Conservation (phyloP, 306 rosid species). For the Vicia faba region DNA sequence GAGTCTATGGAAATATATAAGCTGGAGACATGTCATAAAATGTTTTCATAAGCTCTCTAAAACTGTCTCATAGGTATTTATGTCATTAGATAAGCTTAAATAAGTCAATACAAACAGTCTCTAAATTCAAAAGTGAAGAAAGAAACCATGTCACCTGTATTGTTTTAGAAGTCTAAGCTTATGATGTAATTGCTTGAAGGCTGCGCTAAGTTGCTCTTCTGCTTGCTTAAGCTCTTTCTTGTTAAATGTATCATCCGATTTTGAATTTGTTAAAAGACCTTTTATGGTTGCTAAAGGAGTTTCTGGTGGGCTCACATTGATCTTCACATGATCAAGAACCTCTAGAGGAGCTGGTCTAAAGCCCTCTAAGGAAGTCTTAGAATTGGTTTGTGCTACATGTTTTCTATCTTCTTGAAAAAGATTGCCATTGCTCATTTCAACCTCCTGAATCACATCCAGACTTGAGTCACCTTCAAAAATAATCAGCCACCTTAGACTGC, state of each 20-base stretch:
- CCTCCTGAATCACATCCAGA: slow-evolving; percentile 60
- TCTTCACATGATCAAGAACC: slow-evolving; percentile 59
- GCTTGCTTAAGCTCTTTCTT: slow-evolving; percentile 58
- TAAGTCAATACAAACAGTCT: background rate
- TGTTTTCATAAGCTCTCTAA: background rate
- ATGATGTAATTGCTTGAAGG: slow-evolving; percentile 61
- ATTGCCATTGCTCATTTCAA: slow-evolving; percentile 54
- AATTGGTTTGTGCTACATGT: background rate
- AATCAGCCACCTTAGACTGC: background rate
- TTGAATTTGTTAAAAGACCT: slow-evolving; percentile 48
- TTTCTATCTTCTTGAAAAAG: slow-evolving; percentile 36
- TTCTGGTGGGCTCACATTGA: slow-evolving; percentile 56
- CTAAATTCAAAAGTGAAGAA: background rate
- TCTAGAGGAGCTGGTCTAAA: slow-evolving; percentile 54
- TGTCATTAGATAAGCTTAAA: background rate
- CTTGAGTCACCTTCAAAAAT: slow-evolving; percentile 38
- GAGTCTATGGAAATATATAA: background rate
- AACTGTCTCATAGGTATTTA: background rate
- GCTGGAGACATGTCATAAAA: background rate
- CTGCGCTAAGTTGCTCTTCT: slow-evolving; percentile 55
- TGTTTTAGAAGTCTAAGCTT: slow-evolving; percentile 72
- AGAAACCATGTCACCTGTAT: slow-evolving; percentile 51
- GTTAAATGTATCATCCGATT: slow-evolving; percentile 50
- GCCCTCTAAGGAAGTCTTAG: slow-evolving; percentile 9
- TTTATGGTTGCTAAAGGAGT: slow-evolving; percentile 60